Evolutionary conservation across 2,329 filamentous ascomycete genomes (phyloP).

Genomic region (Ophiosphaerella korrae): DNA sequence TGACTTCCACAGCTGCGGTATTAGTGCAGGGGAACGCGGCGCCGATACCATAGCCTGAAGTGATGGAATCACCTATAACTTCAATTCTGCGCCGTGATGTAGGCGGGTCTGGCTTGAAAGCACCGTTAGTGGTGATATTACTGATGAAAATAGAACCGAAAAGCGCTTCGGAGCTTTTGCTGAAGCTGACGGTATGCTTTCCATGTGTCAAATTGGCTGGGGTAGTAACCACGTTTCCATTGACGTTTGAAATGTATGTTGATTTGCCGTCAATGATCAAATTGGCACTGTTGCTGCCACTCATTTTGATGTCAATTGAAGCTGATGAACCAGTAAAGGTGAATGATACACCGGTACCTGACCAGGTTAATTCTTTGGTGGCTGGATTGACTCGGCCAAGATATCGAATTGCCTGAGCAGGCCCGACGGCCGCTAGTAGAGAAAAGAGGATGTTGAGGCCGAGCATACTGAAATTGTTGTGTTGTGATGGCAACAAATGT

Average conservation of each 20-base stretch:
- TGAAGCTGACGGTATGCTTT: constrained; percentile 46
- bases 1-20: constrained; percentile 48
- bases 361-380: constrained; percentile 52
- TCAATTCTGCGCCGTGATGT: constrained; percentile 47
- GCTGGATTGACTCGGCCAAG: constrained; percentile 49
- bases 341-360: constrained; percentile 51
- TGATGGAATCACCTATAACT: constrained; percentile 54
- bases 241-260: constrained; percentile 33
- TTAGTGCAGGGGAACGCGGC: constrained; percentile 49
- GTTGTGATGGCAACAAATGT: background rate
- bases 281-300: constrained; percentile 43
- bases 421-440: background rate
- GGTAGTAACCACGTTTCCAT: constrained; percentile 37
- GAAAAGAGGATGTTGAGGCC: background rate
- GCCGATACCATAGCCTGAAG: constrained; percentile 53
- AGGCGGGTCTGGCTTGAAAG: constrained; percentile 17
- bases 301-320: constrained; percentile 39
- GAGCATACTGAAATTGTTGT: background rate
- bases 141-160: constrained; percentile 43
- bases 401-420: background rate
- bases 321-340: constrained; percentile 50
- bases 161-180: constrained; percentile 47
- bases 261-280: constrained; percentile 41
- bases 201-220: constrained; percentile 38
- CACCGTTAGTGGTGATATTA: constrained; percentile 35